Percentiles rank a stretch among this genome's conserved stretches.
Evolutionary conservation across 73 alveolate genomes (phyloP).

Genomic region (Blepharisma japonicum): DNA sequence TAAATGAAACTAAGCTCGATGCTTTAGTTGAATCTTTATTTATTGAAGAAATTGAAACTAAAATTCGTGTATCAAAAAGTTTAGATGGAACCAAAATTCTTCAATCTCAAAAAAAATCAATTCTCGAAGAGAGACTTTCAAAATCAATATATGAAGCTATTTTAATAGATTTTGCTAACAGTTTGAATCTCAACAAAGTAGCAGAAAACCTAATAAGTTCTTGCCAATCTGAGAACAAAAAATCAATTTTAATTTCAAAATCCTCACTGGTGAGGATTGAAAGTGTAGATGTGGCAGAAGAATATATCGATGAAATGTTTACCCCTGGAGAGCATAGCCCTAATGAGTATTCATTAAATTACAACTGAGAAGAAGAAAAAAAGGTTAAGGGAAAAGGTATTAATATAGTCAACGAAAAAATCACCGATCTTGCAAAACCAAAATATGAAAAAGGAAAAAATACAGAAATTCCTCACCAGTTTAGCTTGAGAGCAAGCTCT

Average conservation of each 20-base stretch:
- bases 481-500: neutral
- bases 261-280: neutral
- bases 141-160: neutral
- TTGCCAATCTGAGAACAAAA: neutral
- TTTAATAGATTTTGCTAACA: neutral
- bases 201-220: neutral
- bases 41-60: neutral
- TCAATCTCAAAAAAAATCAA: no score
- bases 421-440: neutral
- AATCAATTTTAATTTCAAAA: neutral
- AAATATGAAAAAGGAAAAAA: neutral
- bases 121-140: neutral
- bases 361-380: neutral
- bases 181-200: neutral
- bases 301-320: neutral
- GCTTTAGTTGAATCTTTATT: neutral
- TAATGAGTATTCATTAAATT: neutral
- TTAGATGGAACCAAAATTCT: no score
- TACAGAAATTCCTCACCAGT: neutral
- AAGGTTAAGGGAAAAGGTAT: neutral
- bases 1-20: neutral
- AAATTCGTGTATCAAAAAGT: neutral
- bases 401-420: neutral
- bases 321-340: slow-evolving; percentile 26
- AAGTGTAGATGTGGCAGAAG: neutral